Base-by-base conservation (phyloP, 208 protist species). In the Wallacemonas sp. region DNA sequence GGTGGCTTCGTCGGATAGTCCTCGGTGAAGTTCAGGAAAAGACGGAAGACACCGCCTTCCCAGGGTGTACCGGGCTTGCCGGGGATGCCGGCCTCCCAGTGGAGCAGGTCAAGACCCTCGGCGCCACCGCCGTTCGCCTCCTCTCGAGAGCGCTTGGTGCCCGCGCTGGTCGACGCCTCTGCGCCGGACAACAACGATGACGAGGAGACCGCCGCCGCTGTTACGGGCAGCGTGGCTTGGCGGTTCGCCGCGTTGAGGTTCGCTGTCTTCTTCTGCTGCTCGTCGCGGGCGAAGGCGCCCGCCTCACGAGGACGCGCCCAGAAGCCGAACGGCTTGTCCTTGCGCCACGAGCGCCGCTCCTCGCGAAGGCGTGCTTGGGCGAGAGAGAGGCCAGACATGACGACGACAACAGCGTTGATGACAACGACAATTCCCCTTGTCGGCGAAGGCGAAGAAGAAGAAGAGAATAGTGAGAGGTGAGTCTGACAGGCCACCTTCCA, bases 1-100 rank as follows among this genome's bases (percentile, higher is more conserved):
- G 98, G 98, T 3, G 98, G 98, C 61, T 95, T 97, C 19, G 81
- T 93, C 41, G 99, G 99, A 78, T 99, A 99, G 57, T 99, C 98
- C 64, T 99, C 95, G 1, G 94, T 87, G 70, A 99, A 99, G 60
- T 86, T 70, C 29, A 99, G 84, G 10, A 72, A 64, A 0, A 99
- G 57, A 15, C 85, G 87, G 65, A 98, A 99, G 58, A 98, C 80
- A 4, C 97, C 98, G 30, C 97, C 96, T 68, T 98, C 97, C 95
- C 98, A 99, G 71, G 97, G 83, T 57, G 94, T 96, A 46, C 82
- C 94, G 15, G 80, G 38, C 66, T 98, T 98, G 27, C 98, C 98
- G 9, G 98, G 98, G 60, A 99, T 99, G 15, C 96, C 96, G 46
- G 97, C 98, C 63, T 98, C 93, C 98, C 98, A 99, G 37, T 91